phyloP scores from a whole-genome alignment of 2,329 filamentous ascomycete genomes.

The Penicillium hesseltinei region DNA sequence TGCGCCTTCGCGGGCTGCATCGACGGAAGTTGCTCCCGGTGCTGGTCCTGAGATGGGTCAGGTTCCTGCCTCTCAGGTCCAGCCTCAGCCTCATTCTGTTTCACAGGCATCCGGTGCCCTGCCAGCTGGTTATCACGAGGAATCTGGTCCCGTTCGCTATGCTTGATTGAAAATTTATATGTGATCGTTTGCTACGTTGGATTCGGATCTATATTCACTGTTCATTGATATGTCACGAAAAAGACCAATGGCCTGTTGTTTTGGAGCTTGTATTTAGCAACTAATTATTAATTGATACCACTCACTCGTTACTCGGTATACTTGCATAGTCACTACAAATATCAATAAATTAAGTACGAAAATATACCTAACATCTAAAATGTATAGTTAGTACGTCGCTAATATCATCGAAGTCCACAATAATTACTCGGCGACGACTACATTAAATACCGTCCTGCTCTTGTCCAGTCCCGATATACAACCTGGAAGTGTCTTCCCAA shows the following conservation, averaged over 20 bases:
- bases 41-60: conserved; percentile 11
- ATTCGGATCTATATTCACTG: neutral
- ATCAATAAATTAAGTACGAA: neutral
- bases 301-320: neutral
- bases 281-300: conserved; percentile 5
- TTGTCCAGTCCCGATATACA: neutral
- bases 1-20: neutral
- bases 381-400: too few species aligned
- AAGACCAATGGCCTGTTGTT: neutral
- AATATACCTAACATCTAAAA: too few species aligned
- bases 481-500: neutral
- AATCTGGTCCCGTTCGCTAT: conserved; percentile 14
- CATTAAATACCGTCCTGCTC: neutral
- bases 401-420: too few species aligned
- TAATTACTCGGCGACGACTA: neutral
- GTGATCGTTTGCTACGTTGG: neutral
- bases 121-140: neutral
- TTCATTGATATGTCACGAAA: neutral
- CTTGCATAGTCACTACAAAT: neutral
- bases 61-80: neutral
- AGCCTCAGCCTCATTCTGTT: neutral
- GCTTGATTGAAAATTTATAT: neutral
- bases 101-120: conserved; percentile 6
- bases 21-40: neutral
- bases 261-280: neutral